Conservation (phyloP, 306 rosid genomes). For the Trichosanthes truncata region DNA sequence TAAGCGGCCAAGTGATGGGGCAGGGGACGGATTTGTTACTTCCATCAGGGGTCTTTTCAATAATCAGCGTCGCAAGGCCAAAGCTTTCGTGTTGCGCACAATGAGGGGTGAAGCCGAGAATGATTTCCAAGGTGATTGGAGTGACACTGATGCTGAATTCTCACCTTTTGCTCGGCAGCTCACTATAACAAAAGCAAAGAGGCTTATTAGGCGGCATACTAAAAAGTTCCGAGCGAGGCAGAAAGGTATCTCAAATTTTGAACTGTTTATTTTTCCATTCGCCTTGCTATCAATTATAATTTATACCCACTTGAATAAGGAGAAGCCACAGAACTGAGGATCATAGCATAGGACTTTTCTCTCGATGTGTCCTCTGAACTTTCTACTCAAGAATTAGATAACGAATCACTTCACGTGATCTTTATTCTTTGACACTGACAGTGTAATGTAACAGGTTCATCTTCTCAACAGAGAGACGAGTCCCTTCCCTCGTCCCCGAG, state of each 20-base stretch:
- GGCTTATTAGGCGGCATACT: conserved; percentile 87
- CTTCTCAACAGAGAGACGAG: conserved; percentile 77
- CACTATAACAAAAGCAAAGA: conserved; percentile 80
- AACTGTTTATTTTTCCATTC: not conserved
- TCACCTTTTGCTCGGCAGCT: conserved; percentile 94
- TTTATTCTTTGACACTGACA: conserved; percentile 1
- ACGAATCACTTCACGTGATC: not conserved
- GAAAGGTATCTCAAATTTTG: conserved; percentile 46
- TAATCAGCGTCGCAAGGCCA: conserved; percentile 88
- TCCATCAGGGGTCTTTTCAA: conserved; percentile 85
- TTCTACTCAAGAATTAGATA: not conserved
- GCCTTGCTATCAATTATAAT: not conserved
- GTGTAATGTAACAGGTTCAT: conserved; percentile 42
- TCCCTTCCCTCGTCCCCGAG: conserved; percentile 80
- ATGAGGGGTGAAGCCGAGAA: conserved; percentile 96
- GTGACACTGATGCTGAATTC: conserved; percentile 79
- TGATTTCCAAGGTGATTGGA: conserved; percentile 95
- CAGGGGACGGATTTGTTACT: conserved; percentile 99
- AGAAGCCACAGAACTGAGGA: not conserved
- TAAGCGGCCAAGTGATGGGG: conserved; percentile 91
- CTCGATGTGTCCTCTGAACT: not conserved
- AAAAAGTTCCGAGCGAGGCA: conserved; percentile 80
- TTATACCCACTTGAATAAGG: not conserved
- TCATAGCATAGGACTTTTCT: not conserved
- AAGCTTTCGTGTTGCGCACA: conserved; percentile 83